Percentiles rank a stretch among this genome's conserved stretches.
phyloP scores from a whole-genome alignment of 805 yeast species.

The Candida mattraensis region DNA sequence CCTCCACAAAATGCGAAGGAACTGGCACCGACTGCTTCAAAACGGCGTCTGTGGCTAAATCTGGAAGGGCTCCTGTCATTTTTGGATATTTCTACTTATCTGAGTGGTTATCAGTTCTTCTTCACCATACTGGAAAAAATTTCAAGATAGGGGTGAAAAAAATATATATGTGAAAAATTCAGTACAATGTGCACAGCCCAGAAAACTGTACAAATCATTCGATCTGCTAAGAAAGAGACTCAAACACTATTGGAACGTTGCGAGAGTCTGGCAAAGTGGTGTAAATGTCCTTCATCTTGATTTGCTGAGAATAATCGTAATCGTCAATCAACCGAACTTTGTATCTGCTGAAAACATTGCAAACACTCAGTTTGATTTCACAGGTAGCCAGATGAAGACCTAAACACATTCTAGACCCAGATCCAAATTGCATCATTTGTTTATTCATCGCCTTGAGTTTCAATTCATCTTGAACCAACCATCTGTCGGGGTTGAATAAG shows the following conservation, averaged over 20 bases:
- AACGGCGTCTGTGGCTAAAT: conserved; percentile 86
- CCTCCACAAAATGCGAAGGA: conserved; percentile 75
- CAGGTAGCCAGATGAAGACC: conserved; percentile 68
- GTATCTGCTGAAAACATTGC: conserved; percentile 53
- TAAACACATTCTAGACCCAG: conserved; percentile 72
- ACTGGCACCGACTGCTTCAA: conserved; percentile 83
- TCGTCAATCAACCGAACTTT: conserved; percentile 23
- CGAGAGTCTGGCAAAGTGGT: conserved; percentile 31
- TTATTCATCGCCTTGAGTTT: conserved; percentile 47
- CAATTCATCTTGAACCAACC: conserved; percentile 45
- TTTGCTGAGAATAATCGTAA: conserved; percentile 26
- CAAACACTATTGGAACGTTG: conserved; percentile 24
- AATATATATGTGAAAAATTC: not conserved
- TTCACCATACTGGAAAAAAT: not conserved
- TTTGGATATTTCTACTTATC: no score
- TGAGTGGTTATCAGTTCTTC: conserved; percentile 1
- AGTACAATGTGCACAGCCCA: no score
- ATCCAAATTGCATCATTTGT: conserved; percentile 67
- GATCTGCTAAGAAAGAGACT: no score
- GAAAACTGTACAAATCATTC: no score
- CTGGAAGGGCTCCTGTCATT: no score
- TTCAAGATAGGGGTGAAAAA: conserved; percentile 2
- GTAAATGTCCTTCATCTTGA: conserved; percentile 32
- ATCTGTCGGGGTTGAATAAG: conserved; percentile 50
- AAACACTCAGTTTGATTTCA: conserved; percentile 60